phyloP scores from a whole-genome alignment of 2,329 filamentous ascomycete species.

The Hymenoscyphus fructigenus region DNA sequence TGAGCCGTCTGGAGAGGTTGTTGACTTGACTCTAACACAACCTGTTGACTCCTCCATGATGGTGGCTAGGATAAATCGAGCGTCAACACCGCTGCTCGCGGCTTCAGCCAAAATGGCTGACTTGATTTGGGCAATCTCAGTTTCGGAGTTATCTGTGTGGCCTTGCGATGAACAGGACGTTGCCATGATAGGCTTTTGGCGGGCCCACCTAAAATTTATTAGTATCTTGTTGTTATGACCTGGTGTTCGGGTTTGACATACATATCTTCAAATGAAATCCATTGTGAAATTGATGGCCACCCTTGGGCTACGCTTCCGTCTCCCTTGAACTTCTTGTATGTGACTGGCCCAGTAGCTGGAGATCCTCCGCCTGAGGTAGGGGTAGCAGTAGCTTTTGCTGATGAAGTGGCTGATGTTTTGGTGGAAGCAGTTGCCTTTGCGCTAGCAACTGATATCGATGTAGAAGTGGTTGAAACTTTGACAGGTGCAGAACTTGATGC shows the following conservation, averaged over 20 bases:
- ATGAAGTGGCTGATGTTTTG: background rate
- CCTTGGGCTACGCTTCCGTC: slow-evolving; percentile 13
- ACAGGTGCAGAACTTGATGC: background rate
- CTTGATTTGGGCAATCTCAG: slow-evolving; percentile 11
- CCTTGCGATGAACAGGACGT: background rate
- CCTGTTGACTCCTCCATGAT: slow-evolving; percentile 37
- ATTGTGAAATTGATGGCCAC: slow-evolving; percentile 11
- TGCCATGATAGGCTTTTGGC: slow-evolving; percentile 7
- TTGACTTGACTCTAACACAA: slow-evolving; percentile 24
- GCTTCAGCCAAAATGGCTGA: slow-evolving; percentile 8
- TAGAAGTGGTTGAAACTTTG: background rate
- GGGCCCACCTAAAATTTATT: slow-evolving; percentile 1
- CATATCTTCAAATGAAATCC: slow-evolving; percentile 12
- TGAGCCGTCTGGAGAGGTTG: slow-evolving; percentile 1
- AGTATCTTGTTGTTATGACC: background rate
- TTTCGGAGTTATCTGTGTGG: slow-evolving; percentile 3
- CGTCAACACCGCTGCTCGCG: slow-evolving; percentile 26
- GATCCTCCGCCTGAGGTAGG: background rate
- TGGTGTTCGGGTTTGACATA: background rate
- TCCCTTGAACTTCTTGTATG: slow-evolving; percentile 9
- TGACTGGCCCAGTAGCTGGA: background rate
- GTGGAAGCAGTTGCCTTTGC: background rate
- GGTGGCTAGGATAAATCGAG: slow-evolving; percentile 36
- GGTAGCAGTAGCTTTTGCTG: background rate
- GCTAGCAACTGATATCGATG: background rate